Percentiles rank a stretch among this genome's conserved stretches.
Conservation (phyloP, 2,329 filamentous ascomycete species). For the Dactylellina haptotyla region DNA sequence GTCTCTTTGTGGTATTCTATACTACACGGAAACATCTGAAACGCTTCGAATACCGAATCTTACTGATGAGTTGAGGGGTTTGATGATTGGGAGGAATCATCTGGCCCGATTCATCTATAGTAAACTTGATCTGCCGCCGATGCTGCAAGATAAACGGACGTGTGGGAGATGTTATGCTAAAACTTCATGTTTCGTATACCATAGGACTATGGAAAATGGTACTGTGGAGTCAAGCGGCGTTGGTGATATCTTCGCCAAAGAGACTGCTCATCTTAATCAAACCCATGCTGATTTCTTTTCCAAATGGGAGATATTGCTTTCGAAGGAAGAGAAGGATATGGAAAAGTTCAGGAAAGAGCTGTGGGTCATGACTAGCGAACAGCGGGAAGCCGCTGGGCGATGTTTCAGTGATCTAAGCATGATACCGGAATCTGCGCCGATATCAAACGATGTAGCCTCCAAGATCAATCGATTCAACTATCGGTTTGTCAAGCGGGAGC, state of each 20-base stretch:
- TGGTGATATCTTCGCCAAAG: slow-evolving; percentile 81
- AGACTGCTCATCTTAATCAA: slow-evolving; percentile 79
- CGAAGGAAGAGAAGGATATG: slow-evolving; percentile 91
- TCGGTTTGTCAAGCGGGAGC: slow-evolving; percentile 76
- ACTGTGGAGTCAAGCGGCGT: slow-evolving; percentile 82
- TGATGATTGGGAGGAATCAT: slow-evolving; percentile 95
- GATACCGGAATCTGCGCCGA: slow-evolving; percentile 75
- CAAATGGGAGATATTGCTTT: slow-evolving; percentile 93
- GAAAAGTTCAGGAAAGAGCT: slow-evolving; percentile 87
- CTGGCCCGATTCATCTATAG: slow-evolving; percentile 86
- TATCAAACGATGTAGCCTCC: slow-evolving; percentile 72
- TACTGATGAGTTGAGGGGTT: slow-evolving; percentile 87
- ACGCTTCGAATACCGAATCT: slow-evolving; percentile 86
- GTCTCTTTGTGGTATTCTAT: slow-evolving; percentile 87
- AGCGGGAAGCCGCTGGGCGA: slow-evolving; percentile 72
- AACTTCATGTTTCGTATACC: slow-evolving; percentile 89
- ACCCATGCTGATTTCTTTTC: slow-evolving; percentile 84
- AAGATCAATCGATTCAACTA: slow-evolving; percentile 95
- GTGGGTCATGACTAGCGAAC: slow-evolving; percentile 92
- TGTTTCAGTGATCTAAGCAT: slow-evolving; percentile 91
- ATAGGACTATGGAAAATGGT: slow-evolving; percentile 82
- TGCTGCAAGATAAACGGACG: slow-evolving; percentile 82
- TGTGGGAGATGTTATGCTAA: slow-evolving; percentile 93
- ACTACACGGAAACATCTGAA: slow-evolving; percentile 91
- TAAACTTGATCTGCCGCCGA: slow-evolving; percentile 81